phyloP scores from a whole-genome alignment of 768 basidiomycete species.

The Tephrocybe rancida region DNA sequence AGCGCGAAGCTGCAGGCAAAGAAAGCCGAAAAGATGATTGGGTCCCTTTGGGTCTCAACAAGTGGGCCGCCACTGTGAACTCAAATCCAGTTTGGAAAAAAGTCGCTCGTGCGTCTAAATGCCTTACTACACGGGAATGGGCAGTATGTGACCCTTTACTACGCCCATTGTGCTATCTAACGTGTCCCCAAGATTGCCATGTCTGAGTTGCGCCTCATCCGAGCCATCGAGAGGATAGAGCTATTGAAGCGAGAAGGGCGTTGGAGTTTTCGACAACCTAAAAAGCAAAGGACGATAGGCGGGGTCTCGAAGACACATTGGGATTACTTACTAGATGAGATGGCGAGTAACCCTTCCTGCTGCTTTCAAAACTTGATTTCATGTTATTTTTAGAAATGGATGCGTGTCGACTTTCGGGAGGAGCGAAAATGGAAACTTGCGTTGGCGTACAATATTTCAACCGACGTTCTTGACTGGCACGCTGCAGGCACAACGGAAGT shows the following conservation, averaged over 20 bases:
- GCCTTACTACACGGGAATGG: constrained; percentile 82
- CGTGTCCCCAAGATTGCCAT: constrained; percentile 66
- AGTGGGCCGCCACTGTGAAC: constrained; percentile 74
- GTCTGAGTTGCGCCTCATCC: constrained; percentile 73
- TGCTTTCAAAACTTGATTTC: not conserved
- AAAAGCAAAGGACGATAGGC: constrained; percentile 85
- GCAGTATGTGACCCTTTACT: constrained; percentile 49
- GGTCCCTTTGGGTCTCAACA: constrained; percentile 62
- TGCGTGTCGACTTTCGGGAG: constrained; percentile 93
- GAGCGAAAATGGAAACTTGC: constrained; percentile 92
- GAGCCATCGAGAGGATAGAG: constrained; percentile 86
- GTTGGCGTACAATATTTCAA: constrained; percentile 80
- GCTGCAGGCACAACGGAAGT: constrained; percentile 65
- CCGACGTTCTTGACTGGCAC: constrained; percentile 88
- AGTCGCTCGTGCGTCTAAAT: constrained; percentile 73
- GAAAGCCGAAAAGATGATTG: constrained; percentile 54
- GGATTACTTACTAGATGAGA: constrained; percentile 96
- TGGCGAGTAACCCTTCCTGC: constrained; percentile 54
- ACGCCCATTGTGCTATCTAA: not conserved
- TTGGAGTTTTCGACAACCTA: constrained; percentile 96
- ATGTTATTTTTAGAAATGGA: constrained; percentile 76
- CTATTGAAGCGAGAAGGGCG: constrained; percentile 72
- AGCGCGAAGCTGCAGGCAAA: constrained; percentile 39
- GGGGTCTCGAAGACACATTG: constrained; percentile 83
- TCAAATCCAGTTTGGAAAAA: constrained; percentile 79